A percentile compares a stretch with the other conserved stretches of the same genome.
These are phyloP conservation scores for Halteria grandinella DNA, from an alignment of 73 alveolate species.

Conservation along the genomic window DNA sequence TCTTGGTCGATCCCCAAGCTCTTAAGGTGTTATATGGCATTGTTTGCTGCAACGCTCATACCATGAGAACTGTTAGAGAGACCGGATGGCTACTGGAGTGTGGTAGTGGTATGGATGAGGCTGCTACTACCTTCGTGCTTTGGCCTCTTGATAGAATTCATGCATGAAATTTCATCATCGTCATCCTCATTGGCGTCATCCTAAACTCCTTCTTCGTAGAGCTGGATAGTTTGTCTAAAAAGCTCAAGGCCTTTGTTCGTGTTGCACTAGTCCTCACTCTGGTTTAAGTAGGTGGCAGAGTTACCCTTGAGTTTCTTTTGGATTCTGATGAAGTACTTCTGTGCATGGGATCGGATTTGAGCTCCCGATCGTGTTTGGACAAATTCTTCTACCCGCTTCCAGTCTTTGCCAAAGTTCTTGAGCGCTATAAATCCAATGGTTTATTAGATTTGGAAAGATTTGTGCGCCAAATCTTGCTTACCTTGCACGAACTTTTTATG, in stretches of 20 bases:
- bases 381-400: slow-evolving; percentile 80
- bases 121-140: too few species aligned
- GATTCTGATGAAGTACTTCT: slow-evolving; percentile 77
- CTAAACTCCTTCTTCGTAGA: slow-evolving; percentile 39
- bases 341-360: slow-evolving; percentile 86
- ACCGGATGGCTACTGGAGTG: too few species aligned
- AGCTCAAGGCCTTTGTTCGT: slow-evolving; percentile 44
- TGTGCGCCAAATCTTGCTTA: background rate
- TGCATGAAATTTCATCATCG: slow-evolving; percentile 29
- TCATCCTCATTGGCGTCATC: slow-evolving; percentile 37
- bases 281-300: slow-evolving; percentile 27
- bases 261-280: slow-evolving; percentile 37
- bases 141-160: background rate
- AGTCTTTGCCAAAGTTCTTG: slow-evolving; percentile 76
- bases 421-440: slow-evolving; percentile 57
- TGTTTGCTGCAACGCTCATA: too few species aligned
- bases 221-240: slow-evolving; percentile 29
- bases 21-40: too few species aligned
- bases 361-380: slow-evolving; percentile 78
- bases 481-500: slow-evolving; percentile 69
- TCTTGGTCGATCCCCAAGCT: too few species aligned
- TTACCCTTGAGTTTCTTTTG: too few species aligned
- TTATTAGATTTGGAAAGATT: background rate
- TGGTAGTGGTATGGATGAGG: too few species aligned
- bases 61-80: too few species aligned